Percentiles rank a stretch among this genome's conserved stretches.
Evolutionary conservation across 2,329 filamentous ascomycete species (phyloP).

Genomic region (Fusarium keratoplasticum): DNA sequence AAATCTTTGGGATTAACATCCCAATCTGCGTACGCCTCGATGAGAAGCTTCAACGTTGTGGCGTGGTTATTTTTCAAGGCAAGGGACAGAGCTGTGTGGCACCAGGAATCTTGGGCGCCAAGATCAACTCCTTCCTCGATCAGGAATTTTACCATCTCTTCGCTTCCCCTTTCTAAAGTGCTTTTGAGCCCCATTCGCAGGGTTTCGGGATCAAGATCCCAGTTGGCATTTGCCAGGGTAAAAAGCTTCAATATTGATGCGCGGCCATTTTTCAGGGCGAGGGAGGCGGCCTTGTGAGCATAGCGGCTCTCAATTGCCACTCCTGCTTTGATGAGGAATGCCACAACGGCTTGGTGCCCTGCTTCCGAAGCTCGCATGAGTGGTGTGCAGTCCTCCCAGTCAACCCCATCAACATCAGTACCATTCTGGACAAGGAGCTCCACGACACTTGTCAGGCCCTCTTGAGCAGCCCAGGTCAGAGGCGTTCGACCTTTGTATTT

Average conservation of each 20-base stretch:
- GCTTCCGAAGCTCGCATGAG: not conserved
- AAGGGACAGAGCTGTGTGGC: not conserved
- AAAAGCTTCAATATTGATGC: not conserved
- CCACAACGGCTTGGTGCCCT: not conserved
- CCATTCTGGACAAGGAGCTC: not conserved
- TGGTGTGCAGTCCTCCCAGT: not conserved
- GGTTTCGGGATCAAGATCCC: not conserved
- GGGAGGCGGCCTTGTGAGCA: not conserved
- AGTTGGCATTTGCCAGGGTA: too few relatives aligned
- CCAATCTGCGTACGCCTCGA: not conserved
- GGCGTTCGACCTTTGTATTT: not conserved
- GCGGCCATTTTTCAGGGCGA: fast-evolving
- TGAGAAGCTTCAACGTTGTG: not conserved
- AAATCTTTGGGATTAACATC: fast-evolving
- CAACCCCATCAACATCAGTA: not conserved
- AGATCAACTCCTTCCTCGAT: not conserved
- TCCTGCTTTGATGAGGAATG: not conserved
- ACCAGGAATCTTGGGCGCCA: not conserved
- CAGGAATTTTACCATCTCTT: not conserved
- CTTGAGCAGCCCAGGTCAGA: not conserved
- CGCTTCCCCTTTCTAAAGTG: fast-evolving
- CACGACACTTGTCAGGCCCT: not conserved
- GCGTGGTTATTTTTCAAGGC: fast-evolving
- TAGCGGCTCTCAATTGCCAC: fast-evolving
- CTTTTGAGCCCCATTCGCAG: not conserved